A percentile compares a stretch with the other conserved stretches of the same genome.
phyloP scores from a whole-genome alignment of 179 eudicot genomes.

The Heliamphora pulchella region DNA sequence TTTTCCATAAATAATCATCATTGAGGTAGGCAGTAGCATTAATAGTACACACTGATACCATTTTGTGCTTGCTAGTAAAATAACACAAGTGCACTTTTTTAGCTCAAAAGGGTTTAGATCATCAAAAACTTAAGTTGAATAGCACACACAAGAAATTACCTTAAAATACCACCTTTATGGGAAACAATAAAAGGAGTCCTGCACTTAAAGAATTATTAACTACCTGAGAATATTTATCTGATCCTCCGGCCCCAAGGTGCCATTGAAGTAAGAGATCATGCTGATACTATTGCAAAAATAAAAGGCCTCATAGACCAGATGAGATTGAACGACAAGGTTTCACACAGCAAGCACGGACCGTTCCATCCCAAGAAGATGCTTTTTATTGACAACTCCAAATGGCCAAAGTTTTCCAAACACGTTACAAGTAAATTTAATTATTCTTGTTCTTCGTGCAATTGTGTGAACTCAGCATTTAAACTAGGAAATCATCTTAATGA shows the following conservation, averaged over 20 bases:
- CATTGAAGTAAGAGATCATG: conserved; percentile 52
- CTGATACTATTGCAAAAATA: conserved; percentile 41
- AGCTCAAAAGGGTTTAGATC: too few relatives aligned
- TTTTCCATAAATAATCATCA: too few relatives aligned
- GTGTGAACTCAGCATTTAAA: background rate
- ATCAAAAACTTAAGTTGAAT: too few relatives aligned
- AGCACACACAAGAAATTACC: too few relatives aligned
- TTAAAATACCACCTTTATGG: too few relatives aligned
- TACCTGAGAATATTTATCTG: conserved; percentile 31
- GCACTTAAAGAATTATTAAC: too few relatives aligned
- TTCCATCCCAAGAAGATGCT: conserved; percentile 53
- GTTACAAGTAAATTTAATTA: background rate
- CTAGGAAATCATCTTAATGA: background rate
- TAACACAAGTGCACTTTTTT: too few relatives aligned
- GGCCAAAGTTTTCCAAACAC: background rate
- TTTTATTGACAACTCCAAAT: conserved; percentile 27
- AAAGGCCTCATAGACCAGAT: conserved; percentile 39
- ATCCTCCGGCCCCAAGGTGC: conserved; percentile 62
- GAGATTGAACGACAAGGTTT: conserved; percentile 47
- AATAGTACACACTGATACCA: too few relatives aligned
- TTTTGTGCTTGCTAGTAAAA: too few relatives aligned
- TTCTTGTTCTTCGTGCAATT: background rate
- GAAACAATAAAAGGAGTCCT: too few relatives aligned
- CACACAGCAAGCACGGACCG: conserved; percentile 49
- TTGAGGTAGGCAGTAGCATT: too few relatives aligned